phyloP scores from a whole-genome alignment of 148 eudicot species.

The Nyssa sinensis region DNA sequence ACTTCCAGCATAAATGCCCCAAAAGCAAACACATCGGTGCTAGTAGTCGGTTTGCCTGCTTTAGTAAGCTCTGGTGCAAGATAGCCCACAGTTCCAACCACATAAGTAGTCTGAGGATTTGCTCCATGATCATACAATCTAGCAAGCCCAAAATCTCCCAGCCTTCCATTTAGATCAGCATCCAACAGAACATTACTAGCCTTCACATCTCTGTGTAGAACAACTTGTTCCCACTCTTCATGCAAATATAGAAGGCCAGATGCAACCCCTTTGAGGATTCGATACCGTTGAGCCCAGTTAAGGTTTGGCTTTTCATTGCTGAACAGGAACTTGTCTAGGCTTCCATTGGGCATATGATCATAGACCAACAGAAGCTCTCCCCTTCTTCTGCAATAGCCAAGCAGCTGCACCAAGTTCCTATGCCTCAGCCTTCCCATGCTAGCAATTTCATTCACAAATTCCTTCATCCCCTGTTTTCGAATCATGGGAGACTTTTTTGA shows the following conservation, averaged over 20 bases:
- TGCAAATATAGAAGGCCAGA: conserved; percentile 46
- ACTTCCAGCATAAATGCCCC: conserved; percentile 41
- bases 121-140: conserved; percentile 41
- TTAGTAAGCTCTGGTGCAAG: conserved; percentile 46
- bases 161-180: conserved; percentile 34
- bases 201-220: conserved; percentile 46
- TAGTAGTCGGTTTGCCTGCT: conserved; percentile 38
- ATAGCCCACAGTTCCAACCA: conserved; percentile 46
- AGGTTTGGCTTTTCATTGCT: conserved; percentile 19
- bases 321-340: conserved; percentile 42
- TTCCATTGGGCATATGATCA: conserved; percentile 43
- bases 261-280: conserved; percentile 39
- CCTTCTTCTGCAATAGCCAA: conserved; percentile 38
- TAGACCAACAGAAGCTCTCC: background rate
- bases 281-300: conserved; percentile 32
- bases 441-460: background rate
- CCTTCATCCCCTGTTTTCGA: background rate
- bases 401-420: conserved; percentile 42
- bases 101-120: conserved; percentile 43
- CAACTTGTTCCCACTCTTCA: conserved; percentile 52
- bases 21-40: conserved; percentile 39
- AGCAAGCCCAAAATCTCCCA: conserved; percentile 52
- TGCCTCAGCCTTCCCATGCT: conserved; percentile 41
- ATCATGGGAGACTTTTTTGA: background rate
- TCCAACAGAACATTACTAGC: conserved; percentile 46